Evolutionary conservation across 2,329 filamentous ascomycete genomes (phyloP).

Genomic region (Fonsecaea multimorphosa): DNA sequence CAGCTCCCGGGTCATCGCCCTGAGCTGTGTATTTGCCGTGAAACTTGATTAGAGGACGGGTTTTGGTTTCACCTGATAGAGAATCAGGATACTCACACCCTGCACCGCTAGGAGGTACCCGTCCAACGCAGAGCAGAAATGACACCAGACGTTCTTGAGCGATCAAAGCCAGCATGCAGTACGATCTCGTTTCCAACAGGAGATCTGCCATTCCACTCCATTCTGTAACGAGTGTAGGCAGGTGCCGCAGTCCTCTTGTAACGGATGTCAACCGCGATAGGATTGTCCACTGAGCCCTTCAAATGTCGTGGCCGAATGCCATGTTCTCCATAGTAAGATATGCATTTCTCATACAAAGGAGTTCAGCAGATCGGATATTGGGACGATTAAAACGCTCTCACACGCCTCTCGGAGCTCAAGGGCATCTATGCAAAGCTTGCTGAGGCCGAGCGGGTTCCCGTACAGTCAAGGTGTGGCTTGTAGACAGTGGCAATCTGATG

Average conservation of each 20-base stretch:
- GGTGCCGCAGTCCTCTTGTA: not conserved
- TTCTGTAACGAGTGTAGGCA: not conserved
- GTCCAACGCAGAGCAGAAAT: constrained; percentile 33
- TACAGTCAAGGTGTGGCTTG: not conserved
- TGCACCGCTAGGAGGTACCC: constrained; percentile 35
- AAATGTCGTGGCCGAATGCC: not conserved
- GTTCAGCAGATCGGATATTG: no score
- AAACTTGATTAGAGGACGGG: constrained; percentile 14
- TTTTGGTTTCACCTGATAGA: constrained; percentile 30
- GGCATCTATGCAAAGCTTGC: not conserved
- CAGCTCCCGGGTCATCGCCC: not conserved
- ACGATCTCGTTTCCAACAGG: not conserved
- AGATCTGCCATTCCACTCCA: not conserved
- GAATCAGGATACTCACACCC: constrained; percentile 30
- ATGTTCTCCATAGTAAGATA: not conserved
- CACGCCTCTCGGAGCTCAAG: not conserved
- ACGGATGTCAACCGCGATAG: no score
- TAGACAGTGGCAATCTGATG: not conserved
- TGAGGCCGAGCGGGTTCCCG: not conserved
- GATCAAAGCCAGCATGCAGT: not conserved
- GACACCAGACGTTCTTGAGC: not conserved
- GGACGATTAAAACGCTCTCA: not conserved
- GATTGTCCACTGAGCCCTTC: no score
- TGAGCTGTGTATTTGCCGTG: not conserved
- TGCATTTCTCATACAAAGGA: not conserved